Evolutionary conservation across 2,329 filamentous ascomycete genomes (phyloP).

Genomic region (Ilyonectria destructans): DNA sequence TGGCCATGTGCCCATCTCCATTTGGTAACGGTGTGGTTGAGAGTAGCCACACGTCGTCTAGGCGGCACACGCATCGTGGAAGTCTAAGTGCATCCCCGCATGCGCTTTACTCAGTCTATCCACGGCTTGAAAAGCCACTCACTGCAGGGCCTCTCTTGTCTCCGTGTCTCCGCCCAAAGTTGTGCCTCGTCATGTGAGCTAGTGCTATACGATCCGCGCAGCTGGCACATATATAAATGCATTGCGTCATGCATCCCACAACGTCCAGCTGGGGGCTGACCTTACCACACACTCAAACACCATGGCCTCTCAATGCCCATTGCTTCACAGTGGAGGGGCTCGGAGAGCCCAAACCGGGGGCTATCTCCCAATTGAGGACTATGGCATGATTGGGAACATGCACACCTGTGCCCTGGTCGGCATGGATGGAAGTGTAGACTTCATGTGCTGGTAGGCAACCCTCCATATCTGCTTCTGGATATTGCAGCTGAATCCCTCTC

Average conservation of each 20-base stretch:
- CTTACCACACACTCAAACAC: slow-evolving; percentile 8
- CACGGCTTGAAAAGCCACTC: neutral
- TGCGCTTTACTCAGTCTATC: neutral
- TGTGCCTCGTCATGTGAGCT: slow-evolving; percentile 11
- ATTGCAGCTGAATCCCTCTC: slow-evolving; percentile 3
- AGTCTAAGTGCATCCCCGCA: slow-evolving; percentile 12
- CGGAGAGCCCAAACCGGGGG: slow-evolving; percentile 59
- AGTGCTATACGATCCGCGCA: neutral
- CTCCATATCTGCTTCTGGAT: neutral
- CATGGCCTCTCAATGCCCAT: slow-evolving; percentile 56
- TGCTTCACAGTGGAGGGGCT: slow-evolving; percentile 52
- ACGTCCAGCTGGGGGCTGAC: neutral
- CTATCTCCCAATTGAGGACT: slow-evolving; percentile 80
- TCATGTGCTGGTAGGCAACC: slow-evolving; percentile 79
- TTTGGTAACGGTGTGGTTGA: slow-evolving; percentile 14
- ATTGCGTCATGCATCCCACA: slow-evolving; percentile 10
- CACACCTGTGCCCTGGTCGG: slow-evolving; percentile 83
- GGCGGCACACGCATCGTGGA: slow-evolving; percentile 7
- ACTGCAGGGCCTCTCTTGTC: neutral
- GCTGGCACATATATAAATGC: slow-evolving; percentile 1
- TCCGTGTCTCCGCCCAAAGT: slow-evolving; percentile 1
- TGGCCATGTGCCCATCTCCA: slow-evolving; percentile 13
- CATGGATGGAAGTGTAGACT: slow-evolving; percentile 82
- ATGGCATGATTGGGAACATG: slow-evolving; percentile 88
- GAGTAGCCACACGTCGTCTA: slow-evolving; percentile 16